A percentile compares a stretch with the other conserved stretches of the same genome.
Conservation (phyloP, 495 filamentous ascomycete species). For the Pyrenula massariospora region DNA sequence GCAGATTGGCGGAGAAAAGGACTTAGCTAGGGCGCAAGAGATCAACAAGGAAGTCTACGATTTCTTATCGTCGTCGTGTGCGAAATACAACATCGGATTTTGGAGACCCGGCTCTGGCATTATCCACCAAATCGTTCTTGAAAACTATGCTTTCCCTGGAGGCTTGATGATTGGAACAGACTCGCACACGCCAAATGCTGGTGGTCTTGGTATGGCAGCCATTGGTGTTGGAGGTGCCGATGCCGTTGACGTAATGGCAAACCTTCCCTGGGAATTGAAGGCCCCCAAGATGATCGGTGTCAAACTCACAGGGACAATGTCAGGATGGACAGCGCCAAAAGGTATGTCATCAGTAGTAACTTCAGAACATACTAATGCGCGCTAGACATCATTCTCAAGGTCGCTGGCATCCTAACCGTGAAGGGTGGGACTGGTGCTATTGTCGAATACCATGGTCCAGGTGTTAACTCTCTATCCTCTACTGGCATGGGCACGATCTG, state of each 20-base stretch:
- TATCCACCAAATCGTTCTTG: conserved; percentile 96
- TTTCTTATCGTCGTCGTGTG: conserved; percentile 87
- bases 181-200: conserved; percentile 96
- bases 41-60: conserved; percentile 99
- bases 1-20: conserved; percentile 86
- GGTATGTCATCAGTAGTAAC: conserved; percentile 26
- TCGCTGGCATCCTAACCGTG: conserved; percentile 92
- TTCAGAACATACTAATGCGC: background rate
- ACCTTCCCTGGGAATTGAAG: conserved; percentile 96
- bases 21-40: conserved; percentile 77
- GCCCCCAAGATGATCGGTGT: conserved; percentile 96
- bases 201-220: conserved; percentile 90
- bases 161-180: conserved; percentile 97
- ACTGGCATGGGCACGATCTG: conserved; percentile 62
- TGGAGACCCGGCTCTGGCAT: conserved; percentile 98
- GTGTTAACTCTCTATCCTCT: conserved; percentile 57
- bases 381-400: conserved; percentile 91
- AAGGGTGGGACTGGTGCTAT: conserved; percentile 97
- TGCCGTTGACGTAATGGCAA: conserved; percentile 97
- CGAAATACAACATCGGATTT: conserved; percentile 99
- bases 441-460: conserved; percentile 88
- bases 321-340: conserved; percentile 92
- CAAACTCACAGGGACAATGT: conserved; percentile 78
- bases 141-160: conserved; percentile 99
- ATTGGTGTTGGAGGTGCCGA: conserved; percentile 99